phyloP scores from a whole-genome alignment of 495 filamentous ascomycete genomes.

The Staphylotrichum tortipilum region DNA sequence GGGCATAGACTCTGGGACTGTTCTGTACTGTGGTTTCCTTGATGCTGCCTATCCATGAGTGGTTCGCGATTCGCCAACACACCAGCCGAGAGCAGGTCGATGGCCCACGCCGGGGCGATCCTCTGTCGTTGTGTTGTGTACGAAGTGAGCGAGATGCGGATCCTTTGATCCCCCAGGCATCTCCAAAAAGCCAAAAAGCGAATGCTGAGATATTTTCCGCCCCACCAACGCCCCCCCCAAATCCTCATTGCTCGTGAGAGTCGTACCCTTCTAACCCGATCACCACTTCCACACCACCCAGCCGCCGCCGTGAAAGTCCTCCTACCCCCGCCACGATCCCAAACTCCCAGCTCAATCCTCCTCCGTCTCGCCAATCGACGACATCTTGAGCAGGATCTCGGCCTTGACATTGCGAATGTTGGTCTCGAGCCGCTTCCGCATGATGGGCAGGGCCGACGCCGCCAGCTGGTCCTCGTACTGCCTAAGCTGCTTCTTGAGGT shows the following conservation, averaged over 20 bases:
- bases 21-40: background rate
- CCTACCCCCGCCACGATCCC: background rate
- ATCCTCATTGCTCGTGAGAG: too few relatives aligned
- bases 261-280: too few relatives aligned
- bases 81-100: too few relatives aligned
- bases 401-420: constrained; percentile 45
- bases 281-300: background rate
- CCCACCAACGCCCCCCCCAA: too few relatives aligned
- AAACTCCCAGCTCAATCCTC: constrained; percentile 20
- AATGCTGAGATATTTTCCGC: too few relatives aligned
- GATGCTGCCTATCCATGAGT: background rate
- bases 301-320: background rate
- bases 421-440: constrained; percentile 45
- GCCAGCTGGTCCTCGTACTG: constrained; percentile 30
- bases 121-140: too few relatives aligned
- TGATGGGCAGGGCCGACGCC: constrained; percentile 34
- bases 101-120: too few relatives aligned
- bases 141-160: too few relatives aligned
- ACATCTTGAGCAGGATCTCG: constrained; percentile 52
- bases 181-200: too few relatives aligned
- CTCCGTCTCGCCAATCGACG: constrained; percentile 40
- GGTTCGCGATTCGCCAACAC: too few relatives aligned
- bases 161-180: too few relatives aligned
- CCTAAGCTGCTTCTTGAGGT: constrained; percentile 40
- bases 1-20: background rate